Percentiles rank a stretch among this genome's conserved stretches.
Evolutionary conservation across 441 rosid species (phyloP).

Genomic region (Theobroma grandiflorum): DNA sequence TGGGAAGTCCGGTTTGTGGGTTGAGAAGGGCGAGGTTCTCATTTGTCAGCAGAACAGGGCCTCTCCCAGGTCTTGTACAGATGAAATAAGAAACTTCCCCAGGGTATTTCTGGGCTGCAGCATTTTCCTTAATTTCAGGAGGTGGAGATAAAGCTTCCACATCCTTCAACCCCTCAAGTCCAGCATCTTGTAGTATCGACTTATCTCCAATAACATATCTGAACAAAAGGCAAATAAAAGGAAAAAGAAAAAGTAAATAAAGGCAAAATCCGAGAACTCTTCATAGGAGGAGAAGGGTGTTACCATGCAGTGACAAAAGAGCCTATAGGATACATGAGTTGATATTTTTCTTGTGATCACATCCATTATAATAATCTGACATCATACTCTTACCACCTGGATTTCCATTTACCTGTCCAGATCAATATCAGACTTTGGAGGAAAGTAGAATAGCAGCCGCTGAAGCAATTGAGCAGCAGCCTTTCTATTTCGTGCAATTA

Average conservation of each 20-base stretch:
- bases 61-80: constrained; percentile 88
- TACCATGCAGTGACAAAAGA: not conserved
- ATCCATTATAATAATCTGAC: not conserved
- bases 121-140: constrained; percentile 56
- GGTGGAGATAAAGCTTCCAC: constrained; percentile 62
- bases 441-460: constrained; percentile 84
- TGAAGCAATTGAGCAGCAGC: constrained; percentile 75
- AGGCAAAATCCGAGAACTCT: constrained; percentile 18
- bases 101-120: constrained; percentile 56
- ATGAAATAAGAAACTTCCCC: constrained; percentile 90
- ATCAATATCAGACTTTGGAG: constrained; percentile 76
- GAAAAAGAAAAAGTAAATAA: not conserved
- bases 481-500: constrained; percentile 78
- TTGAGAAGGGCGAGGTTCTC: constrained; percentile 73
- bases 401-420: constrained; percentile 58
- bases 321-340: not conserved
- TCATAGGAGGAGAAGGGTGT: not conserved
- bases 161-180: constrained; percentile 60
- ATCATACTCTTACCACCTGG: not conserved
- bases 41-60: constrained; percentile 71
- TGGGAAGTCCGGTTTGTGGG: constrained; percentile 74
- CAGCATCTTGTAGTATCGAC: constrained; percentile 81
- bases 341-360: not conserved
- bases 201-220: constrained; percentile 89
- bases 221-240: constrained; percentile 14